Percentiles rank a stretch among this genome's conserved stretches.
Evolutionary conservation across 2,329 filamentous ascomycete genomes (phyloP).

Genomic region (Aureobasidium sp.): DNA sequence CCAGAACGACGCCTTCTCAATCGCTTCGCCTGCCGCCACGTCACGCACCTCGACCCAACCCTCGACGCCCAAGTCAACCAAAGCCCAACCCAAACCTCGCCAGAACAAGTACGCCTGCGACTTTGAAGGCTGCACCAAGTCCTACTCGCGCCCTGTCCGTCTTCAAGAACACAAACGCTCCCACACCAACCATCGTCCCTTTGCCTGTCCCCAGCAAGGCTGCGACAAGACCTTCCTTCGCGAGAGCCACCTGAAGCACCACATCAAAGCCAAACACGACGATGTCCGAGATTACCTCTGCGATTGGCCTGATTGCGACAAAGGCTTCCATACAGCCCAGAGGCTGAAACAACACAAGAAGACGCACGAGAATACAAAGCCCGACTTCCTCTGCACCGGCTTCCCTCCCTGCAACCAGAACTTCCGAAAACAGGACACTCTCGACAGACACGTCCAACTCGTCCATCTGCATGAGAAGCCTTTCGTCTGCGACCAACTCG

Average conservation of each 20-base stretch:
- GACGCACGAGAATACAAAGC: conserved; percentile 65
- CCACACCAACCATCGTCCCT: conserved; percentile 78
- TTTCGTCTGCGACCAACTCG: conserved; percentile 58
- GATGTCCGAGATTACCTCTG: conserved; percentile 63
- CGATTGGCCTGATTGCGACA: conserved; percentile 62
- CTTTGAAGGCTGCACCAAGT: conserved; percentile 64
- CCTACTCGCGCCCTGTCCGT: conserved; percentile 78
- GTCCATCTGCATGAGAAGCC: conserved; percentile 65
- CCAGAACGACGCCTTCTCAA: background rate
- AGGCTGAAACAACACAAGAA: conserved; percentile 66
- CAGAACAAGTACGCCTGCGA: conserved; percentile 69
- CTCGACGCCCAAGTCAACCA: conserved; percentile 16
- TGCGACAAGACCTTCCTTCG: conserved; percentile 83
- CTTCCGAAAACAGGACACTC: conserved; percentile 80
- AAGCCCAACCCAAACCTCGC: conserved; percentile 41
- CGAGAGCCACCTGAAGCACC: conserved; percentile 75
- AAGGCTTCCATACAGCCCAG: conserved; percentile 71
- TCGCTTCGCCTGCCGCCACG: background rate
- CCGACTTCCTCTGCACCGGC: conserved; percentile 63
- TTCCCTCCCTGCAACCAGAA: conserved; percentile 62
- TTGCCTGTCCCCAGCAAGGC: conserved; percentile 56
- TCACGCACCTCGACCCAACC: conserved; percentile 20
- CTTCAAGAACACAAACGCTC: conserved; percentile 72
- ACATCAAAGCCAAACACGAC: conserved; percentile 74
- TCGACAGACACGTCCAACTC: conserved; percentile 71